Conservation (phyloP, 768 basidiomycete genomes). For the Boletus barrowsii region DNA sequence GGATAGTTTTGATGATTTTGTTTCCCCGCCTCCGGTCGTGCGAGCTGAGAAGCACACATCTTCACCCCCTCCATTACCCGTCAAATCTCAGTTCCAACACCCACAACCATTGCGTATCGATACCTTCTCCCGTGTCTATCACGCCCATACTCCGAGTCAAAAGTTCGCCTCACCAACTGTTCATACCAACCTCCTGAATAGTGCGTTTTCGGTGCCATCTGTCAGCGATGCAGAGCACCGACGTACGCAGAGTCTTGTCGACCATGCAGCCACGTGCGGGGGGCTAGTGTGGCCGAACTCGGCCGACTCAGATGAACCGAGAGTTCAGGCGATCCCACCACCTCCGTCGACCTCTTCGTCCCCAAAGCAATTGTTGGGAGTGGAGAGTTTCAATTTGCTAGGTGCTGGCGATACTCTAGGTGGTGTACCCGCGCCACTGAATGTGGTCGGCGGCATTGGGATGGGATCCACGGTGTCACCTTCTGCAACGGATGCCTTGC, state of each 20-base stretch:
- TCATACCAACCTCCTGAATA: constrained; percentile 13
- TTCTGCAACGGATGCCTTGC: background rate
- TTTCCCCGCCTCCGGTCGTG: constrained; percentile 28
- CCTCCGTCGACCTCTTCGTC: constrained; percentile 17
- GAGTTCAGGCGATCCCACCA: constrained; percentile 27
- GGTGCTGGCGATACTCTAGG: constrained; percentile 7
- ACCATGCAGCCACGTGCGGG: constrained; percentile 49
- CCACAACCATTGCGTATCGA: constrained; percentile 10
- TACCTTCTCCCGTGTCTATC: constrained; percentile 11
- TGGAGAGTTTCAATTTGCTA: constrained; percentile 17
- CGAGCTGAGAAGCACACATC: constrained; percentile 36
- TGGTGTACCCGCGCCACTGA: background rate
- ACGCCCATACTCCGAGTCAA: constrained; percentile 21
- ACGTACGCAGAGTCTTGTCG: constrained; percentile 56
- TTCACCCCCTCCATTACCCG: constrained; percentile 44
- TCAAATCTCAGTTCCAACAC: constrained; percentile 26
- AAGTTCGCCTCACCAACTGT: constrained; percentile 11
- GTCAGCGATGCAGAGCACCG: constrained; percentile 47
- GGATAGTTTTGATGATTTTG: constrained; percentile 50
- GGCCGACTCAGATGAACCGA: constrained; percentile 18
- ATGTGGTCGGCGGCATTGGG: background rate
- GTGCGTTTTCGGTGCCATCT: constrained; percentile 8
- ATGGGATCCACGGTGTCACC: background rate
- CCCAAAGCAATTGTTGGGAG: background rate
- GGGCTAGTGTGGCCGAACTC: constrained; percentile 39